These are phyloP conservation scores for Fusarium praegraminearum DNA, from an alignment of 2,329 filamentous ascomycete species.

Conservation along the genomic window DNA sequence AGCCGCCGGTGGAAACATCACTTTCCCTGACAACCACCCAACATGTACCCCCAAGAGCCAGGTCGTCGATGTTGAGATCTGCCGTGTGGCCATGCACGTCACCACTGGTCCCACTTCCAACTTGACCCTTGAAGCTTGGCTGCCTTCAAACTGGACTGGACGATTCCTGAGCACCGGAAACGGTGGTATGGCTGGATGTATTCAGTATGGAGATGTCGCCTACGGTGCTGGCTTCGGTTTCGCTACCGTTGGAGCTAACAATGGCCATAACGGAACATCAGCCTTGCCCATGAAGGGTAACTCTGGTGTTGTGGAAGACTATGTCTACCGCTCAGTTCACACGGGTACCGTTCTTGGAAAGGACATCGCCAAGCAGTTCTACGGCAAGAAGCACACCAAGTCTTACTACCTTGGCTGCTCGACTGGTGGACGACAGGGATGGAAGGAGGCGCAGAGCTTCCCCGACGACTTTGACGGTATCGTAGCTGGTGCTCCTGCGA, in stretches of 20 bases:
- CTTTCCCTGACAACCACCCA: constrained; percentile 30
- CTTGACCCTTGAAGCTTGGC: constrained; percentile 58
- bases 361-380: constrained; percentile 54
- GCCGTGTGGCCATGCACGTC: constrained; percentile 36
- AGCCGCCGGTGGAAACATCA: constrained; percentile 23
- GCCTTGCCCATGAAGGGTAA: constrained; percentile 21
- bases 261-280: constrained; percentile 47
- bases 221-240: constrained; percentile 58
- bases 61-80: constrained; percentile 32
- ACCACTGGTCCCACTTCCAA: constrained; percentile 32
- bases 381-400: constrained; percentile 55
- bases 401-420: constrained; percentile 71
- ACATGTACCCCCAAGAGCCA: constrained; percentile 30
- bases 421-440: constrained; percentile 69
- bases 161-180: constrained; percentile 64
- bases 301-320: constrained; percentile 31
- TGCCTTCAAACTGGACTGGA: constrained; percentile 61
- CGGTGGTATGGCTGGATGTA: constrained; percentile 62
- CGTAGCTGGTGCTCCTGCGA: constrained; percentile 61
- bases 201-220: constrained; percentile 53
- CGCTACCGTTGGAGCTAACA: constrained; percentile 61
- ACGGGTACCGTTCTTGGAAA: constrained; percentile 35
- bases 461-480: constrained; percentile 68
- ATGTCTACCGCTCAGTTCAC: constrained; percentile 37
- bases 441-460: constrained; percentile 65